These are phyloP conservation scores for Penicillium canescens DNA, from an alignment of 495 filamentous ascomycete genomes.

Conservation along the genomic window DNA sequence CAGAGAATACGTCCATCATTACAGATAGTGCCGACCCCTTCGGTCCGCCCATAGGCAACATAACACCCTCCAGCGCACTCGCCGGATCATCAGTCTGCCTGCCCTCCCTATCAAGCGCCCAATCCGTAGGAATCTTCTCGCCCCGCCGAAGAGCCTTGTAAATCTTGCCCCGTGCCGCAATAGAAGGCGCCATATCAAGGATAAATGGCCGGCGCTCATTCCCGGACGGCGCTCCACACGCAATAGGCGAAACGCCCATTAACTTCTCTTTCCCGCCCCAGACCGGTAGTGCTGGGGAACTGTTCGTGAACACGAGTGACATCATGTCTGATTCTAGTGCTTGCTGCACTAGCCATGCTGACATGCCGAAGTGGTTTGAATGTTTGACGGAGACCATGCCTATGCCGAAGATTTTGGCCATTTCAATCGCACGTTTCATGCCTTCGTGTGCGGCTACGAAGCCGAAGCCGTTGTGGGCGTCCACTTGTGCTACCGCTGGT, in stretches of 20 bases:
- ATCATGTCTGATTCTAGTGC: constrained; percentile 72
- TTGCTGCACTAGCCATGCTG: constrained; percentile 74
- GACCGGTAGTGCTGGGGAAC: constrained; percentile 69
- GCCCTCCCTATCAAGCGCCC: constrained; percentile 74
- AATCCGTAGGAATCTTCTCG: constrained; percentile 71
- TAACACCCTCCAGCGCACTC: constrained; percentile 65
- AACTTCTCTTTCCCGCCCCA: constrained; percentile 69
- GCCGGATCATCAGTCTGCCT: constrained; percentile 66
- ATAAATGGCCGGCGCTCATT: constrained; percentile 58
- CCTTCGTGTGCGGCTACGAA: constrained; percentile 64
- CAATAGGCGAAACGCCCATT: constrained; percentile 77
- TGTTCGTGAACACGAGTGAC: constrained; percentile 78
- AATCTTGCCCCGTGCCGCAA: constrained; percentile 75
- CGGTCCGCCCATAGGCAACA: constrained; percentile 79
- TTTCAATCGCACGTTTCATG: constrained; percentile 63
- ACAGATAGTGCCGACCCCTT: constrained; percentile 72
- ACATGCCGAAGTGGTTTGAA: constrained; percentile 82
- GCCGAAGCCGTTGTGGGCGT: constrained; percentile 74
- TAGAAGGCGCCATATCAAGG: constrained; percentile 74
- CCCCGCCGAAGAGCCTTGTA: constrained; percentile 71
- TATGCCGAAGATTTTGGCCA: constrained; percentile 66
- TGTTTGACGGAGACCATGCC: constrained; percentile 72
- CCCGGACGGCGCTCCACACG: constrained; percentile 68
- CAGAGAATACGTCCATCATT: constrained; percentile 87
- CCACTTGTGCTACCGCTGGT: constrained; percentile 64